Conservation (phyloP, 306 rosid species). For the Cercis canadensis region DNA sequence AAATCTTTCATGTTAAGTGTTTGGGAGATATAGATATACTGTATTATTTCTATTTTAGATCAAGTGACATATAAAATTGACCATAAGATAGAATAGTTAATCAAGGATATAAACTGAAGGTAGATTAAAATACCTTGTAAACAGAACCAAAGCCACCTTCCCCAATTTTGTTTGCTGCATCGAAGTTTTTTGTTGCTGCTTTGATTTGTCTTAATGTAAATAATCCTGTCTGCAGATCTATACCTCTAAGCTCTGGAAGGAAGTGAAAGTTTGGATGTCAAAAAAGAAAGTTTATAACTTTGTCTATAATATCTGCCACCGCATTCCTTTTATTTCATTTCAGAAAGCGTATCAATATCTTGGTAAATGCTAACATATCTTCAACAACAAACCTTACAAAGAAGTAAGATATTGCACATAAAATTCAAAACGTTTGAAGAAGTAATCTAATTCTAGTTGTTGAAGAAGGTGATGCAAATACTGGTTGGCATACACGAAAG, state of each 20-base stretch:
- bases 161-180: conserved; percentile 76
- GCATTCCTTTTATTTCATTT: conserved; percentile 4
- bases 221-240: conserved; percentile 84
- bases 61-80: conserved; percentile 11
- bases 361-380: not conserved
- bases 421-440: not conserved
- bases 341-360: not conserved
- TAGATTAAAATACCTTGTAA: conserved; percentile 66
- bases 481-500: not conserved
- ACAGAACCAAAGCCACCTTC: conserved; percentile 98
- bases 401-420: not conserved
- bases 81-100: conserved; percentile 1
- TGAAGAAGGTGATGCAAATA: conserved; percentile 9
- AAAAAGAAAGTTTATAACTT: conserved; percentile 10
- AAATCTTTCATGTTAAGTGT: not conserved
- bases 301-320: conserved; percentile 4
- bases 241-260: conserved; percentile 69
- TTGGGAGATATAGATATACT: conserved; percentile 3
- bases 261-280: conserved; percentile 30
- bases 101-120: conserved; percentile 8
- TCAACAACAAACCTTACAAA: conserved; percentile 5
- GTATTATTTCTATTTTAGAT: conserved; percentile 5
- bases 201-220: conserved; percentile 83
- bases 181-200: conserved; percentile 83
- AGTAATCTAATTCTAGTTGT: not conserved